Conservation (phyloP, 2,329 filamentous ascomycete genomes). For the Septoria linicola region DNA sequence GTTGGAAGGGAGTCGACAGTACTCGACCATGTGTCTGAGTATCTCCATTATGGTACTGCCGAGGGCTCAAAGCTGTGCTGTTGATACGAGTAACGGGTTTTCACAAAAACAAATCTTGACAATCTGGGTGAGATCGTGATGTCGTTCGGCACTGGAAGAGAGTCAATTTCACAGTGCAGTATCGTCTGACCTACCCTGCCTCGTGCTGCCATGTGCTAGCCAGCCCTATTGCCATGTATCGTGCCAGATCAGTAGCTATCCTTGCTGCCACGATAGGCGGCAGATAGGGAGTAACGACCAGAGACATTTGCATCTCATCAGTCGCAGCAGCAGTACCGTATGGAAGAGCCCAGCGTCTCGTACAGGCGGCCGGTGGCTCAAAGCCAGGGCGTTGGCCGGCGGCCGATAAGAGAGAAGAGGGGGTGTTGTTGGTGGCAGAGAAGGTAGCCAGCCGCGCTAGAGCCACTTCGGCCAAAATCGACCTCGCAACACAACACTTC, state of each 20-base stretch:
- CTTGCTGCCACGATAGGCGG: slow-evolving; percentile 11
- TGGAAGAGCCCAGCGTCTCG: neutral
- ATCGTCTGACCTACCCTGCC: neutral
- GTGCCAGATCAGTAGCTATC: neutral
- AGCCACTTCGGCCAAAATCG: neutral
- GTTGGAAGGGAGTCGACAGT: slow-evolving; percentile 28
- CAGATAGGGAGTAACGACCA: neutral
- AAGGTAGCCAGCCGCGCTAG: no score
- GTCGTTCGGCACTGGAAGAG: neutral
- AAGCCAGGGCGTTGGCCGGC: neutral
- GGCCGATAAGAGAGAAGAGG: slow-evolving; percentile 8
- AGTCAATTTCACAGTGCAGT: neutral
- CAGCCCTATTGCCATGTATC: slow-evolving; percentile 5
- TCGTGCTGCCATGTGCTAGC: neutral
- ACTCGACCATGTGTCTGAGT: slow-evolving; percentile 16
- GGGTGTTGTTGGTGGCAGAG: slow-evolving; percentile 4
- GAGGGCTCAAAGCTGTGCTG: no score
- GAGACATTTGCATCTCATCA: neutral
- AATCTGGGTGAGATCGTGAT: no score
- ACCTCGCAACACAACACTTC: neutral
- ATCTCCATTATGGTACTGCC: no score
- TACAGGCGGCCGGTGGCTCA: neutral
- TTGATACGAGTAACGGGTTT: neutral
- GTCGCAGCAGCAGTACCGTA: neutral
- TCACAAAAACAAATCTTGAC: no score